These are phyloP conservation scores for Ophiostoma ulmi DNA, from an alignment of 2,329 filamentous ascomycete genomes.

Conservation along the genomic window DNA sequence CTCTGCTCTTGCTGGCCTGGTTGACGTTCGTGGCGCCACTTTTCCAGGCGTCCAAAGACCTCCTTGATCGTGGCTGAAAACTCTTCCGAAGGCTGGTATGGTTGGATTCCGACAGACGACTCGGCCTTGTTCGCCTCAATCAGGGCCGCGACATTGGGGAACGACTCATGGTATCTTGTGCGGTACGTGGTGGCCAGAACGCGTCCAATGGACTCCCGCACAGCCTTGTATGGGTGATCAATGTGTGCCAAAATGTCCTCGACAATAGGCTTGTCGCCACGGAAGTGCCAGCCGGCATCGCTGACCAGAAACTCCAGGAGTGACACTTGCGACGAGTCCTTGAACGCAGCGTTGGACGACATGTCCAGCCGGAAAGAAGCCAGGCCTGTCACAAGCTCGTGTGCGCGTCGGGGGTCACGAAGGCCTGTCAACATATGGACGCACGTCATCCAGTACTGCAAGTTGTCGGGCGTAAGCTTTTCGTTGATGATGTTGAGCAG, in stretches of 20 bases:
- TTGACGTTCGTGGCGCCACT: conserved; percentile 77
- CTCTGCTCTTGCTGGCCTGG: conserved; percentile 91
- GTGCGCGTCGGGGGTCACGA: conserved; percentile 81
- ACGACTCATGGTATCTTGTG: conserved; percentile 90
- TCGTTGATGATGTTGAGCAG: conserved; percentile 83
- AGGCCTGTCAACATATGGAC: conserved; percentile 82
- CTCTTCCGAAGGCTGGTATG: conserved; percentile 72
- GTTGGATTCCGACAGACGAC: conserved; percentile 77
- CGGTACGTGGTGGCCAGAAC: conserved; percentile 85
- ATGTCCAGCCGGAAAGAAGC: conserved; percentile 86
- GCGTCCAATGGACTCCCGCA: conserved; percentile 88
- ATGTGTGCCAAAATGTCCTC: conserved; percentile 86
- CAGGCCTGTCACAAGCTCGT: conserved; percentile 78
- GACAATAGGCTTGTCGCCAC: conserved; percentile 78
- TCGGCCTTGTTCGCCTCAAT: conserved; percentile 71
- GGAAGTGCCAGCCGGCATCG: conserved; percentile 94
- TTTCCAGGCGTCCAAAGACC: conserved; percentile 74
- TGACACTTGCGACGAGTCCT: conserved; percentile 94
- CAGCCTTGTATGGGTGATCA: conserved; percentile 96
- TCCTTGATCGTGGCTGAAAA: conserved; percentile 66
- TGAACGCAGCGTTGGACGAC: conserved; percentile 94
- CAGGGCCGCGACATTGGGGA: conserved; percentile 69
- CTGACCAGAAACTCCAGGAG: conserved; percentile 82
- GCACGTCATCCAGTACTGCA: conserved; percentile 91
- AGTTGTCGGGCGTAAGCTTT: conserved; percentile 87